Percentiles rank a stretch among this genome's conserved stretches.
These are phyloP conservation scores for Ophiostoma montium DNA, from an alignment of 2,329 filamentous ascomycete species.

Conservation along the genomic window DNA sequence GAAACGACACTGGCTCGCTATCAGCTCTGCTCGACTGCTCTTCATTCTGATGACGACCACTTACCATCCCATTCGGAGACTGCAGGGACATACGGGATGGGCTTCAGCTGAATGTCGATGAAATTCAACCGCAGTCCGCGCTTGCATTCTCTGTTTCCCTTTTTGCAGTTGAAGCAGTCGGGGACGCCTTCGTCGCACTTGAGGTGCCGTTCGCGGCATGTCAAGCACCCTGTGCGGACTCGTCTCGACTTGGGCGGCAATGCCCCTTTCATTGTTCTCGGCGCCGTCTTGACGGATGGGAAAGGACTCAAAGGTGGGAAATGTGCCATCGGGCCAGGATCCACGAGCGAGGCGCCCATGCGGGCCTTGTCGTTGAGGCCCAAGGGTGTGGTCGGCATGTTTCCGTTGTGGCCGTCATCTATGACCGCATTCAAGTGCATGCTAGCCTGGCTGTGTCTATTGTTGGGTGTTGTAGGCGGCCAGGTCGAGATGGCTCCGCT, in stretches of 20 bases:
- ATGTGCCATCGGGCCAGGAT: conserved; percentile 14
- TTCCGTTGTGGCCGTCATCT: neutral
- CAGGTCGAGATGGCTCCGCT: too few species aligned
- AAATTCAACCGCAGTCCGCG: conserved; percentile 82
- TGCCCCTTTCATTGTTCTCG: neutral
- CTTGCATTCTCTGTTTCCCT: conserved; percentile 75
- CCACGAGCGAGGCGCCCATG: neutral
- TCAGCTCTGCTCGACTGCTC: neutral
- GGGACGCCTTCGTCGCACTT: conserved; percentile 71
- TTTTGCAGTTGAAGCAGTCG: conserved; percentile 64
- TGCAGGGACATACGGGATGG: conserved; percentile 47
- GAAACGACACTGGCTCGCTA: conserved; percentile 48
- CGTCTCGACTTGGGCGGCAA: conserved; percentile 8
- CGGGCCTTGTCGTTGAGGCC: neutral
- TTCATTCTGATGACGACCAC: neutral
- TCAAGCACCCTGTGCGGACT: conserved; percentile 69
- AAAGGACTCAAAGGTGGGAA: conserved; percentile 11
- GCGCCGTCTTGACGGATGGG: neutral
- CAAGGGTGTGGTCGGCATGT: neutral
- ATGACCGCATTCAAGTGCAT: neutral
- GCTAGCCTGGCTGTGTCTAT: neutral
- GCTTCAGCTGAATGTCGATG: conserved; percentile 65
- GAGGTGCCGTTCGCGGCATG: conserved; percentile 75
- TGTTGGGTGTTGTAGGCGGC: neutral
- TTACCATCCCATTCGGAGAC: conserved; percentile 51